Evolutionary conservation across 177 flowering plant species (phyloP), one percentile per base, ranked within the genome.

Genomic region (Vitis hybrid): DNA sequence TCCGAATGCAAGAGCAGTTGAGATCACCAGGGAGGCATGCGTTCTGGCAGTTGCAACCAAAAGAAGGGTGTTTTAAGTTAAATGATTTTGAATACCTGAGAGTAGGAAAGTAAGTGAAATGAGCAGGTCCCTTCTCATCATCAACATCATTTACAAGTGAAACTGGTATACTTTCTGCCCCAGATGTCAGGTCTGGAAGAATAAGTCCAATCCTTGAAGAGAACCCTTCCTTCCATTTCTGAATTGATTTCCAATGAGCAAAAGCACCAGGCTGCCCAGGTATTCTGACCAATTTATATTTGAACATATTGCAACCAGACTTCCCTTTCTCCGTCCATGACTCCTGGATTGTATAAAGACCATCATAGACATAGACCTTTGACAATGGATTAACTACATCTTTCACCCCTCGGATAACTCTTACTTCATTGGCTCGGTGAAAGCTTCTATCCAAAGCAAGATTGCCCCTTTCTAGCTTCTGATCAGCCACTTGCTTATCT

Each of bases 141-240:
- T 87, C 89, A 56, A 83, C 76, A 59, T 84, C 90, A 80, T 86
- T 86, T 4, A 84, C 88, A 30, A 85, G 82, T 4, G 83, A 78
- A 70, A 85, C 82, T 19, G 88, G 84, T 14, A 78, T 48, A 49
- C 54, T 75, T 67, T 86, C 90, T 14, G 78, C 79, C 61, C 86
- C 86, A 2, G 84, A 78, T 56, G 88, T 75, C 6, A 86, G 81
- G 48, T 86, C 88, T 1, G 84, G 83, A 51, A 79, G 73, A 59
- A 79, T 73, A 40, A 79, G 55, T 30, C 84, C 85, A 62, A 51
- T 40, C 71, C 85, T 76, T 1, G 79, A 68, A 4, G 75, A 35
- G 1, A 72, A 7, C 13, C 80, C 80, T n/a, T 67, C 82, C 66
- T 74, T 85, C 88, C 88, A 85, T 59, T 72, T 70, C 72, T 80